Conservation (phyloP, 1,284 basidiomycete species). For the Grifola frondosa region DNA sequence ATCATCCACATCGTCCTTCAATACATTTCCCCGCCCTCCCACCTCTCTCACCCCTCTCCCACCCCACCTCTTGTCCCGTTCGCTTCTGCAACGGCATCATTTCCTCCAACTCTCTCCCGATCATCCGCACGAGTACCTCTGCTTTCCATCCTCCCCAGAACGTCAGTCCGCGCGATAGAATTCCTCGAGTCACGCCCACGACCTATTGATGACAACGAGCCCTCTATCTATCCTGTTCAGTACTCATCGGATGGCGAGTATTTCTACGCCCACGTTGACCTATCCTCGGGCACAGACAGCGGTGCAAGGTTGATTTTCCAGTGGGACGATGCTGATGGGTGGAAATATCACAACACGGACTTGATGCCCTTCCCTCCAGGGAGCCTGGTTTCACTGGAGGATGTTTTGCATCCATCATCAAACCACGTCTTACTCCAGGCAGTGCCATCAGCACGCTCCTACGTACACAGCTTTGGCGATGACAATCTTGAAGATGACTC, state of each 20-base stretch:
- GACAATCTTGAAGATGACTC: slow-evolving; percentile 28
- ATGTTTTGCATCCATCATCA: slow-evolving; percentile 22
- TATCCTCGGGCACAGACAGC: slow-evolving; percentile 37
- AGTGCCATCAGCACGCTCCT: slow-evolving; percentile 9
- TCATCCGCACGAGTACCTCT: slow-evolving; percentile 54
- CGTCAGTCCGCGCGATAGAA: slow-evolving; percentile 32
- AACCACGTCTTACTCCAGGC: slow-evolving; percentile 5
- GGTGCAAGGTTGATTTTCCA: slow-evolving; percentile 65
- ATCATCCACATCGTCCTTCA: slow-evolving; percentile 50
- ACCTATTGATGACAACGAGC: slow-evolving; percentile 38
- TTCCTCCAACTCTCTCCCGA: slow-evolving; percentile 59
- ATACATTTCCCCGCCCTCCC: slow-evolving; percentile 55
- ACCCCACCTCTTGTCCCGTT: slow-evolving; percentile 57
- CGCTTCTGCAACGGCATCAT: too few relatives aligned
- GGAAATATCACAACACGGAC: slow-evolving; percentile 70
- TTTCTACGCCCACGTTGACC: slow-evolving; percentile 59
- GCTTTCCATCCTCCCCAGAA: slow-evolving; percentile 61
- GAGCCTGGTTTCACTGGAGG: slow-evolving; percentile 42
- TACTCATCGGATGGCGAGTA: slow-evolving; percentile 63
- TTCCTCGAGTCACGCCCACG: slow-evolving; percentile 47
- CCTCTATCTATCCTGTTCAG: slow-evolving; percentile 38
- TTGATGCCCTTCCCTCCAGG: slow-evolving; percentile 72
- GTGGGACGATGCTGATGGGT: slow-evolving; percentile 54
- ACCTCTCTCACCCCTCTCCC: slow-evolving; percentile 50
- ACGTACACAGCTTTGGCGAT: slow-evolving; percentile 23